A percentile compares a stretch with the other conserved stretches of the same genome.
Evolutionary conservation across 805 yeast genomes (phyloP).

Genomic region (Nakazawaea molendinolei): DNA sequence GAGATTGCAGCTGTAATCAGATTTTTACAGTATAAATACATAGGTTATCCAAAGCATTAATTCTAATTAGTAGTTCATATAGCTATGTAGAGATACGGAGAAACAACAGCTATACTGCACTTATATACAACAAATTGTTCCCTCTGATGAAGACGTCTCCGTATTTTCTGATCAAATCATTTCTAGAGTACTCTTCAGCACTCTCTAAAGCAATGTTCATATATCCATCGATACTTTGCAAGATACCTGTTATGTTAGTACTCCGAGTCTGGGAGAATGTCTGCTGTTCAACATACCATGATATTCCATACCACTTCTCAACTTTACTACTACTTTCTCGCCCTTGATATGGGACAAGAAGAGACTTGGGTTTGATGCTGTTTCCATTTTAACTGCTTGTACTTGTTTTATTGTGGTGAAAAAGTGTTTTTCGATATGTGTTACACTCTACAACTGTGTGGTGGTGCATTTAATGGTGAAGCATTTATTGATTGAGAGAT

Average conservation of each 20-base stretch:
- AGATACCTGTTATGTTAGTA: slow-evolving; percentile 27
- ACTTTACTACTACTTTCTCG: slow-evolving; percentile 71
- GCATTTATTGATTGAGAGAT: no score
- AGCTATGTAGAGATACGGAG: neutral
- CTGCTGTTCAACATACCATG: slow-evolving; percentile 36
- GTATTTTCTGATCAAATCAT: slow-evolving; percentile 42
- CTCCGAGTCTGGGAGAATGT: neutral
- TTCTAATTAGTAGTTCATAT: neutral
- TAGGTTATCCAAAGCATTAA: no score
- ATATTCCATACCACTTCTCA: slow-evolving; percentile 83
- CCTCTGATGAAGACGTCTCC: slow-evolving; percentile 87
- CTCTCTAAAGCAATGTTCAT: slow-evolving; percentile 89
- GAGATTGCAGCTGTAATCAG: no score
- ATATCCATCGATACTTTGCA: slow-evolving; percentile 92
- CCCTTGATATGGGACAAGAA: slow-evolving; percentile 80
- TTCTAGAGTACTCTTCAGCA: slow-evolving; percentile 58
- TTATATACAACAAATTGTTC: slow-evolving; percentile 48
- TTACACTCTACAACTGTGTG: no score
- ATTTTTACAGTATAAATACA: no score
- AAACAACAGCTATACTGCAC: slow-evolving; percentile 1
- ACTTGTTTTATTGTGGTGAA: neutral
- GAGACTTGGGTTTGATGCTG: slow-evolving; percentile 53
- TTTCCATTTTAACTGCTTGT: neutral
- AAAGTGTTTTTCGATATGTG: neutral
- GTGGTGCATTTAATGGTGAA: no score